These are phyloP conservation scores for Euphorbia peplus DNA, from an alignment of 345 rosid genomes.

Conservation along the genomic window DNA sequence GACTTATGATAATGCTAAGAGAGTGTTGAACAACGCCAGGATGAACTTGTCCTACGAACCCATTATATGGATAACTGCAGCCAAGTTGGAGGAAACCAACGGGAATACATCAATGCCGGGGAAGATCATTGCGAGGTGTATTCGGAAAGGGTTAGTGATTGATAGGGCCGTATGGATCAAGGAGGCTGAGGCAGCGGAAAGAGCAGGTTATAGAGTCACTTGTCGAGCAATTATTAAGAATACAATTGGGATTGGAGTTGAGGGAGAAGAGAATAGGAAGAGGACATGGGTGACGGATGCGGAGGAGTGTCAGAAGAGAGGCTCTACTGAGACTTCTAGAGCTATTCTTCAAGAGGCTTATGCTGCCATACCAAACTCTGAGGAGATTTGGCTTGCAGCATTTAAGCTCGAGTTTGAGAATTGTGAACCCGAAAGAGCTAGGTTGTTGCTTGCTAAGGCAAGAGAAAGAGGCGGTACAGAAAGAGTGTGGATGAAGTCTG, in stretches of 20 bases:
- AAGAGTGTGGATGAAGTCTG: slow-evolving; percentile 98
- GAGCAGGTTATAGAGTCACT: slow-evolving; percentile 74
- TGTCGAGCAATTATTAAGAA: slow-evolving; percentile 78
- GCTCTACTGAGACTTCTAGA: slow-evolving; percentile 84
- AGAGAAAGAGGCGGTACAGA: slow-evolving; percentile 95
- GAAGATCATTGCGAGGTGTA: slow-evolving; percentile 88
- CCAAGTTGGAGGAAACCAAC: slow-evolving; percentile 90
- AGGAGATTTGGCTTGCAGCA: slow-evolving; percentile 96
- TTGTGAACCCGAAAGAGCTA: slow-evolving; percentile 92
- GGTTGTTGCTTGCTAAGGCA: slow-evolving; percentile 87
- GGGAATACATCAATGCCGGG: slow-evolving; percentile 73
- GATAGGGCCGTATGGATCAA: slow-evolving; percentile 91
- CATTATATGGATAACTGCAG: slow-evolving; percentile 92
- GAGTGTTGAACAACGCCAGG: slow-evolving; percentile 73
- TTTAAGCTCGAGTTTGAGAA: slow-evolving; percentile 98
- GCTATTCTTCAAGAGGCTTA: slow-evolving; percentile 94
- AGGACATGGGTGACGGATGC: slow-evolving; percentile 99
- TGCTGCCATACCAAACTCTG: slow-evolving; percentile 86
- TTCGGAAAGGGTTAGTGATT: slow-evolving; percentile 80
- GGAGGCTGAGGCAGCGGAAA: slow-evolving; percentile 89
- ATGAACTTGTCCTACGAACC: slow-evolving; percentile 75
- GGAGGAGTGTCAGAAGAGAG: slow-evolving; percentile 90
- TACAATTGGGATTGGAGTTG: slow-evolving; percentile 84
- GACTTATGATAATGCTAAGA: slow-evolving; percentile 71
- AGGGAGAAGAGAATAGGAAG: slow-evolving; percentile 94